Conservation (phyloP, 2,329 filamentous ascomycete genomes). For the Hypoxylon sp. region DNA sequence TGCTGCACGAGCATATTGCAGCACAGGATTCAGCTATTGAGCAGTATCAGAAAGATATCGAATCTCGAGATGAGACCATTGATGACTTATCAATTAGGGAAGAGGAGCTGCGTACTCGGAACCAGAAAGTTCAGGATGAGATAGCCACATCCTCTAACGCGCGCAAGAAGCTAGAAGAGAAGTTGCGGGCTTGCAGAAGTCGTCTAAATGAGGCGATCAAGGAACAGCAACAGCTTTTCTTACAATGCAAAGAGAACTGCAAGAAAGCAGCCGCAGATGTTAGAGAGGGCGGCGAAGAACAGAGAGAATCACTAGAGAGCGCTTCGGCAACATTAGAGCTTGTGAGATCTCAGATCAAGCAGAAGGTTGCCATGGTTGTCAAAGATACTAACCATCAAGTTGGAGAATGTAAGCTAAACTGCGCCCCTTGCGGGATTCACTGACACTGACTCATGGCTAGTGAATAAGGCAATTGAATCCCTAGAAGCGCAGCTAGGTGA, state of each 20-base stretch:
- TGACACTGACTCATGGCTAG: slow-evolving; percentile 41
- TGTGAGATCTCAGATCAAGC: slow-evolving; percentile 37
- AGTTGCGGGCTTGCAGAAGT: slow-evolving; percentile 54
- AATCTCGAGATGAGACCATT: slow-evolving; percentile 42
- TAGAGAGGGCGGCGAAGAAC: slow-evolving; percentile 54
- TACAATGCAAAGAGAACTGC: slow-evolving; percentile 54
- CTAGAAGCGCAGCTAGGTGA: slow-evolving; percentile 44
- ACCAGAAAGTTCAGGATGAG: slow-evolving; percentile 45
- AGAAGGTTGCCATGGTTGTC: slow-evolving; percentile 40
- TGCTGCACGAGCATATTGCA: slow-evolving; percentile 39
- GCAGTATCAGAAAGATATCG: slow-evolving; percentile 26
- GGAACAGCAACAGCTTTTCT: slow-evolving; percentile 64
- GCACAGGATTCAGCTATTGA: slow-evolving; percentile 31
- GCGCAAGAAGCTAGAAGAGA: slow-evolving; percentile 55
- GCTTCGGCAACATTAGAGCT: slow-evolving; percentile 36
- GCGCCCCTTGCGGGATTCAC: not conserved
- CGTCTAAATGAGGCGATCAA: slow-evolving; percentile 63
- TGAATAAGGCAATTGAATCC: slow-evolving; percentile 35
- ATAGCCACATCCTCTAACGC: slow-evolving; percentile 51
- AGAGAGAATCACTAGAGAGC: slow-evolving; percentile 54
- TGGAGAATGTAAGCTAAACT: slow-evolving; percentile 41
- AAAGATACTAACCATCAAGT: slow-evolving; percentile 35
- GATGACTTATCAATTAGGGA: slow-evolving; percentile 49
- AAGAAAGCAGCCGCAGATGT: slow-evolving; percentile 56
- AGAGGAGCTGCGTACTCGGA: slow-evolving; percentile 50